Base-by-base conservation (phyloP, 768 basidiomycete species). In the Stropharia rugosoannulata region DNA sequence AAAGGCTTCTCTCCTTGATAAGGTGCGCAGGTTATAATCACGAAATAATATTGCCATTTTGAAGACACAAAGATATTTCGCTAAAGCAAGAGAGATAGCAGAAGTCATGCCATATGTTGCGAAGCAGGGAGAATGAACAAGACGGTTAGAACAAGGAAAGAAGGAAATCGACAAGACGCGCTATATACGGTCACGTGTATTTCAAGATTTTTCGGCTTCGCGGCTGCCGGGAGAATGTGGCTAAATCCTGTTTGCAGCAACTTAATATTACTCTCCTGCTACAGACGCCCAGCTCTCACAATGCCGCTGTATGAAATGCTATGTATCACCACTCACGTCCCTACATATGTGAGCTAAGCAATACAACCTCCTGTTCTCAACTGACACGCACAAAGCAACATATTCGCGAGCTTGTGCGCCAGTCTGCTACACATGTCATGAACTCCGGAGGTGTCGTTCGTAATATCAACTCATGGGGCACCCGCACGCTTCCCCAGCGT, bases 271-370 rank as follows among this genome's bases (percentile, higher is more conserved):
- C n/a, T 50, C 12, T 22, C 25, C 38, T 22, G 29, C 45, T 44
- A 29, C 32, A 43, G 10, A 32, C 43, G 18, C n/a, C 15, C 29
- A 27, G 27, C 49, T 18, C 25, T 60, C 62, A 67, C 66, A 65
- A 95, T 95, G 93, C 92, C 92, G 5, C 81, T 94, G 66, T 95
- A 95, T 74, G 85, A 93, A 65, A 83, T 95, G 79, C 64, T 93
- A 48, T 93, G 92, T 66, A 90, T 95, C 56, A 79, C 92, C 0
- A 80, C 83, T 4, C 92, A 94, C 67, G 85, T 85, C 59, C 70
- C 73, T 13, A 80, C 87, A 81, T 93, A 87, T 66, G 91, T 91
- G 57, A 51, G 85, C 75, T 9, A n/a, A 36, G 48, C 15, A 12
- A 49, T 11, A 43, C 27, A 50, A 57, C 10, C 51, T 6, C 22